These are phyloP conservation scores for Isochrysis galbana DNA, from an alignment of 78 protist species.

Conservation along the genomic window DNA sequence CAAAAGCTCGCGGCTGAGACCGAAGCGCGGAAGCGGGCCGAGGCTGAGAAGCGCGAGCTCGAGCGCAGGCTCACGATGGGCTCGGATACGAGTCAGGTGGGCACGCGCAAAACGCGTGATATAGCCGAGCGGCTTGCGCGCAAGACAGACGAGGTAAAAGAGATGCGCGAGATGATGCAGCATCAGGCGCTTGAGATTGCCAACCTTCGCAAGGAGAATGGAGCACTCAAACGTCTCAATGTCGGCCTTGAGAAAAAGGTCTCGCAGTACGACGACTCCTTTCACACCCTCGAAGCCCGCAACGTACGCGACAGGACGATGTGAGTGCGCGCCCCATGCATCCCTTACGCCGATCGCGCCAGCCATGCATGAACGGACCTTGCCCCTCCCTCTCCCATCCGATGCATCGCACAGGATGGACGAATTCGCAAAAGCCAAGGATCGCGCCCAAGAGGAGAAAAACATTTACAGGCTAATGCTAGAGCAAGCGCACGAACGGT, in stretches of 20 bases:
- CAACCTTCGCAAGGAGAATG: neutral
- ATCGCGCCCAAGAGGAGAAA: neutral
- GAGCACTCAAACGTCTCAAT: neutral
- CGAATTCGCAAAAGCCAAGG: constrained; percentile 1
- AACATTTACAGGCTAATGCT: neutral
- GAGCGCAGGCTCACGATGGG: neutral
- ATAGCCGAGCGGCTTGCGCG: neutral
- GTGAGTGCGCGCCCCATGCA: no score
- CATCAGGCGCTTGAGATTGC: neutral
- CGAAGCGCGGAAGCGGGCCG: neutral
- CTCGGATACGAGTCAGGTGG: neutral
- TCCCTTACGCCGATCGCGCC: no score
- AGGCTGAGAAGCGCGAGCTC: neutral
- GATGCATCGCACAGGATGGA: no score
- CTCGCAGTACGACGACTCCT: neutral
- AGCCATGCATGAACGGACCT: no score
- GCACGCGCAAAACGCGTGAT: neutral
- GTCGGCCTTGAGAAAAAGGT: neutral
- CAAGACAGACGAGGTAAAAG: neutral
- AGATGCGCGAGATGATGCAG: neutral
- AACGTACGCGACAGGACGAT: constrained; percentile 6
- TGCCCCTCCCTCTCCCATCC: no score
- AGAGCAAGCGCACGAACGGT: constrained; percentile 15
- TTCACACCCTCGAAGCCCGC: constrained; percentile 4
- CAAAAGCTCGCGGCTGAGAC: neutral